Evolutionary conservation across 73 alveolate species (phyloP).

Genomic region (Paramecium caudatum): DNA sequence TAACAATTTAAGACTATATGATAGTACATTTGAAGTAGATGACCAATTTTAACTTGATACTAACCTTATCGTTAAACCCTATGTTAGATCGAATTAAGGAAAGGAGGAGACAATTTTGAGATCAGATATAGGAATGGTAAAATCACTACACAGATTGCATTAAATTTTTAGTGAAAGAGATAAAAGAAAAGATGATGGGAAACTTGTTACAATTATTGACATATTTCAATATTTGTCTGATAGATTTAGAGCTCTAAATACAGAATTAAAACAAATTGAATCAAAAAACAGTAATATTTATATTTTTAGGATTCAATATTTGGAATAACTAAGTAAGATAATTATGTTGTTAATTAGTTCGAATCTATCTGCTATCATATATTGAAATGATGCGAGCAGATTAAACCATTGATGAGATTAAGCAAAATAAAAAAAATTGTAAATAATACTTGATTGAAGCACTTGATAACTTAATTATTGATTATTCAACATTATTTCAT

Average conservation of each 20-base stretch:
- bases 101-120: not conserved
- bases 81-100: slow-evolving; percentile 27
- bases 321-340: slow-evolving; percentile 46
- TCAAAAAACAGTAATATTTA: slow-evolving; percentile 37
- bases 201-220: not conserved
- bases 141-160: not conserved
- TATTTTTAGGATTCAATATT: slow-evolving; percentile 40
- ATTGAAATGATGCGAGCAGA: slow-evolving; percentile 17
- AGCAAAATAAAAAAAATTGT: not conserved
- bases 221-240: slow-evolving; percentile 27
- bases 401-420: not conserved
- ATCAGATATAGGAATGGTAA: slow-evolving; percentile 11
- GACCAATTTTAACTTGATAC: not conserved
- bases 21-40: slow-evolving; percentile 52
- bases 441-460: not conserved
- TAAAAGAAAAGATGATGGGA: not conserved
- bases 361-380: slow-evolving; percentile 52
- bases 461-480: slow-evolving; percentile 13
- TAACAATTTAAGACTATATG: not conserved
- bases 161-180: not conserved
- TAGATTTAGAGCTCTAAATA: slow-evolving; percentile 46
- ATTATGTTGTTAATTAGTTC: slow-evolving; percentile 41
- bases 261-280: slow-evolving; percentile 33
- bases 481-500: slow-evolving; percentile 6
- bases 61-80: not conserved